Percentiles rank a stretch among this genome's conserved stretches.
phyloP scores from a whole-genome alignment of 768 basidiomycete species.

The Kwoniella pini region DNA sequence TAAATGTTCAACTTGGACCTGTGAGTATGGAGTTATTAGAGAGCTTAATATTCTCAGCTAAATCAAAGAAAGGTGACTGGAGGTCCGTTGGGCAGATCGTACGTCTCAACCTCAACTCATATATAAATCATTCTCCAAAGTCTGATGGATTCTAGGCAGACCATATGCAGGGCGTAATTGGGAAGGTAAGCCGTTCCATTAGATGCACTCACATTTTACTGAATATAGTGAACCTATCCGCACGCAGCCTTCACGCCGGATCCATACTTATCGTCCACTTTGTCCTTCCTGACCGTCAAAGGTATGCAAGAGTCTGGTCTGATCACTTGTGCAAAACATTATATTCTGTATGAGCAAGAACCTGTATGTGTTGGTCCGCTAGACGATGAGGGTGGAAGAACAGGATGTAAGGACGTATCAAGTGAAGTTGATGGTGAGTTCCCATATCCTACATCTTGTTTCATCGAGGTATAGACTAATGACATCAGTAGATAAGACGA shows the following conservation, averaged over 20 bases:
- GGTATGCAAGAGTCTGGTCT: conserved; percentile 40
- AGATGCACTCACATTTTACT: too few relatives aligned
- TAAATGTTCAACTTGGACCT: conserved; percentile 67
- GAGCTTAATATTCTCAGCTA: background rate
- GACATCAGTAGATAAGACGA: conserved; percentile 53
- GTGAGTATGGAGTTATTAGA: conserved; percentile 14
- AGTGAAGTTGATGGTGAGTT: conserved; percentile 35
- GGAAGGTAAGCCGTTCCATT: conserved; percentile 50
- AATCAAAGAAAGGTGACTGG: conserved; percentile 39
- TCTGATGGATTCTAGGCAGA: conserved; percentile 22
- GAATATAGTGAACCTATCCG: conserved; percentile 13
- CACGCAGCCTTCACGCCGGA: conserved; percentile 43
- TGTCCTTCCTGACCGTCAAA: conserved; percentile 43
- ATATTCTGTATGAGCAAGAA: conserved; percentile 53
- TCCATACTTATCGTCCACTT: conserved; percentile 44
- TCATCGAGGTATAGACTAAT: too few relatives aligned
- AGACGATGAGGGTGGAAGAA: conserved; percentile 28
- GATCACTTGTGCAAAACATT: conserved; percentile 51
- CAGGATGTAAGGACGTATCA: conserved; percentile 38
- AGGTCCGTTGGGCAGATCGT: conserved; percentile 51
- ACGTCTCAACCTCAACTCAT: conserved; percentile 2
- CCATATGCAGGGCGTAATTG: conserved; percentile 50
- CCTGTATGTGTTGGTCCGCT: conserved; percentile 39
- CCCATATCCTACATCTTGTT: too few relatives aligned
- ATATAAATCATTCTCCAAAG: background rate